Conservation (phyloP, 2,329 filamentous ascomycete genomes). For the Ophiocordyceps unilateralis region DNA sequence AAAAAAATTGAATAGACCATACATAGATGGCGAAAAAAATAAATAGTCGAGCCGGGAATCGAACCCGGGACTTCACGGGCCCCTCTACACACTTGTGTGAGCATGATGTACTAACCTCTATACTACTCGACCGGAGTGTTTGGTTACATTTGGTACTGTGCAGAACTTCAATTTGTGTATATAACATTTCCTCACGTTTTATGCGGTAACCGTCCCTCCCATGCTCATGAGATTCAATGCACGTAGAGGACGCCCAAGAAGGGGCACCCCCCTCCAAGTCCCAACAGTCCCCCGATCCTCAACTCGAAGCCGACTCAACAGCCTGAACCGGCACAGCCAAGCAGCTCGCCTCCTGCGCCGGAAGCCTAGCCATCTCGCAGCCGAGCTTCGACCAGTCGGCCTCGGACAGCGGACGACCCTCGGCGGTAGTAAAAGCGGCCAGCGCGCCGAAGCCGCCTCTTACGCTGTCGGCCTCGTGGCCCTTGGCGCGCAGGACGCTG, state of each 20-base stretch:
- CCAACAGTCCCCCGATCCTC: background rate
- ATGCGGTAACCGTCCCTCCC: background rate
- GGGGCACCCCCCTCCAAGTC: background rate
- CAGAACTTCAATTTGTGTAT: background rate
- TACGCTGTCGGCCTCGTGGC: slow-evolving; percentile 26
- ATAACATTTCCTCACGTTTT: background rate
- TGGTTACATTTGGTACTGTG: background rate
- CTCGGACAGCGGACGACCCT: too few species aligned
- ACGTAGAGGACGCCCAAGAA: background rate
- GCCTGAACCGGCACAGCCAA: background rate
- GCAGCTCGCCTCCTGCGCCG: background rate
- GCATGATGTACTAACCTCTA: background rate
- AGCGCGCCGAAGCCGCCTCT: slow-evolving; percentile 18
- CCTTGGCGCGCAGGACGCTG: slow-evolving; percentile 33
- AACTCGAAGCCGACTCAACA: background rate
- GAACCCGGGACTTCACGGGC: background rate
- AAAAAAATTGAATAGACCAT: too few species aligned
- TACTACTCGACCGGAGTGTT: background rate
- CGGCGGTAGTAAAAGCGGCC: too few species aligned
- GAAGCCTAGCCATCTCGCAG: background rate
- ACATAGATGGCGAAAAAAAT: too few species aligned
- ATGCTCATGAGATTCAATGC: background rate
- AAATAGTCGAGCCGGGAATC: background rate
- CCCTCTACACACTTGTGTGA: background rate
- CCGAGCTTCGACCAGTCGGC: background rate